phyloP scores from a whole-genome alignment of 208 protist genomes.

The Trypanosoma cruzi region DNA sequence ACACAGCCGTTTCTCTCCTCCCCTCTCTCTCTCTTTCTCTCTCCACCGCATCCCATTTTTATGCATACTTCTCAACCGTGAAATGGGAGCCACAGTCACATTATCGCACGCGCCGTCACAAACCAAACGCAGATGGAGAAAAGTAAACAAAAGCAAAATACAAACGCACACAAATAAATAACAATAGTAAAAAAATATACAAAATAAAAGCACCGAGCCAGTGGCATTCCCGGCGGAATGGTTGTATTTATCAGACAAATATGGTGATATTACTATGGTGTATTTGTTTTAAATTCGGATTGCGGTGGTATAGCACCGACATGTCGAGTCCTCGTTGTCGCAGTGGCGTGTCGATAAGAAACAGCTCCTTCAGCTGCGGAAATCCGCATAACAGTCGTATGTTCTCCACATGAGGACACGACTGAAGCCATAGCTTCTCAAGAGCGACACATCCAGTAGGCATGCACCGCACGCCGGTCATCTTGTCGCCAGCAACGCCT shows the following conservation, averaged over 20 bases:
- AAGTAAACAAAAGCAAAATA: constrained; percentile 19
- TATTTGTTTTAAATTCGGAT: constrained; percentile 18
- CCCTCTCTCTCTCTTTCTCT: no score
- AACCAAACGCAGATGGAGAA: background rate
- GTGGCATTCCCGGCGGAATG: background rate
- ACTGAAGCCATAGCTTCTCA: constrained; percentile 42
- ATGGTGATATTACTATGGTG: constrained; percentile 12
- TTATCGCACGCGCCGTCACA: no score
- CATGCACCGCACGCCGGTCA: background rate
- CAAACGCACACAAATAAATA: no score
- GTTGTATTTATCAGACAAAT: constrained; percentile 1
- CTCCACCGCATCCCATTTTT: no score
- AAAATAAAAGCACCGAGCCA: background rate
- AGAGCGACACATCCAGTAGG: constrained; percentile 13
- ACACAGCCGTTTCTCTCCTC: no score
- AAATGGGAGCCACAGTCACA: no score
- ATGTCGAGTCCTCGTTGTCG: background rate
- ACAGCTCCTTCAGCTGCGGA: constrained; percentile 10
- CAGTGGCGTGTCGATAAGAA: constrained; percentile 7
- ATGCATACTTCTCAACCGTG: no score
- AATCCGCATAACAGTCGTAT: constrained; percentile 10
- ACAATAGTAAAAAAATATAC: constrained; percentile 8
- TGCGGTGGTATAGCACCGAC: background rate
- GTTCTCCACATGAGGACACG: constrained; percentile 18
- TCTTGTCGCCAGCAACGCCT: no score